A percentile compares a stretch with the other conserved stretches of the same genome.
Evolutionary conservation across 495 filamentous ascomycete genomes (phyloP).

Genomic region (Penicillium malachiteum): DNA sequence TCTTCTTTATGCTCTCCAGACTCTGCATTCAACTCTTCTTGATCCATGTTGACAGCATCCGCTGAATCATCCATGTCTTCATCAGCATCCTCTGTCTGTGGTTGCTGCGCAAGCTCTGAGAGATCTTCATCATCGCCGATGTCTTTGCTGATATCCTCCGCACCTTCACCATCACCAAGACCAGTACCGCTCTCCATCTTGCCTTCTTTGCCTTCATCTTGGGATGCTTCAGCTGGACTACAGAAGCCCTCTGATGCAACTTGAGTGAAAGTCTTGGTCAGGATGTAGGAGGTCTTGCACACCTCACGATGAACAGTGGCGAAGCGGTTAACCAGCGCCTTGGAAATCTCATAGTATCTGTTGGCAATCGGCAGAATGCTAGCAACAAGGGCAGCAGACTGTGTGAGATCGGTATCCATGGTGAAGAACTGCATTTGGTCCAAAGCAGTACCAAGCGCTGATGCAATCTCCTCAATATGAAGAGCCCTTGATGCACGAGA

Average conservation of each 20-base stretch:
- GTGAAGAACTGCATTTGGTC: constrained; percentile 50
- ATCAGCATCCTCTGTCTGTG: constrained; percentile 57
- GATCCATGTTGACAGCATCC: constrained; percentile 93
- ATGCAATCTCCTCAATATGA: constrained; percentile 53
- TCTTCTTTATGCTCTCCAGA: constrained; percentile 52
- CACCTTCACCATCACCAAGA: constrained; percentile 92
- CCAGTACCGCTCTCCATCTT: constrained; percentile 91
- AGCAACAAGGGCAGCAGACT: constrained; percentile 61
- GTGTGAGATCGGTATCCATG: constrained; percentile 36
- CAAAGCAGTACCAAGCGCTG: constrained; percentile 50
- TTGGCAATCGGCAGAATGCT: constrained; percentile 70
- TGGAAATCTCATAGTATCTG: constrained; percentile 65
- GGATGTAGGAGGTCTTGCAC: constrained; percentile 69
- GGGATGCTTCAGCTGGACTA: constrained; percentile 73
- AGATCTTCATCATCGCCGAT: constrained; percentile 91
- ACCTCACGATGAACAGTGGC: constrained; percentile 61
- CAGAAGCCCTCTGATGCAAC: constrained; percentile 87
- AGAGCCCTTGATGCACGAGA: constrained; percentile 56
- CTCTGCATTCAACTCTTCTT: constrained; percentile 67
- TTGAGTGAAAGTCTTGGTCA: constrained; percentile 72
- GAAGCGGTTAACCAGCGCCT: constrained; percentile 50
- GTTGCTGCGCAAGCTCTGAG: constrained; percentile 83
- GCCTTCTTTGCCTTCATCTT: constrained; percentile 63
- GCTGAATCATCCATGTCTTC: constrained; percentile 67
- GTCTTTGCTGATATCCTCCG: constrained; percentile 96